Evolutionary conservation across 2,329 filamentous ascomycete species (phyloP).

Genomic region (Pseudogymnoascus sp.): DNA sequence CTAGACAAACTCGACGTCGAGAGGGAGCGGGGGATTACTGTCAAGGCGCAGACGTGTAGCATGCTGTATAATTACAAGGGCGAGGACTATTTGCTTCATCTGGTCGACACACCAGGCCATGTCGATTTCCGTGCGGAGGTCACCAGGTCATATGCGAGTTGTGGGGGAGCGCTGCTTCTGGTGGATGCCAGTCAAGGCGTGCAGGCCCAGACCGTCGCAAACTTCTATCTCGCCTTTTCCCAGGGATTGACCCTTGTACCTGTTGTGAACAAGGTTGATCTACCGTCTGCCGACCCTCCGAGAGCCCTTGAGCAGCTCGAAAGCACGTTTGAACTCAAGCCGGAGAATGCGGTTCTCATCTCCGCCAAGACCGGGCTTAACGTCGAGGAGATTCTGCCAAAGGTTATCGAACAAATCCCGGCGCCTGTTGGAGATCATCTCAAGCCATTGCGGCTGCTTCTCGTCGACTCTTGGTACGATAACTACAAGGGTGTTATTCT

Average conservation of each 20-base stretch:
- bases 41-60: slow-evolving; percentile 96
- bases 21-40: slow-evolving; percentile 89
- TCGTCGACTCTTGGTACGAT: slow-evolving; percentile 98
- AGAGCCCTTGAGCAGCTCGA: slow-evolving; percentile 80
- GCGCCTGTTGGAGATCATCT: slow-evolving; percentile 64
- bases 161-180: slow-evolving; percentile 82
- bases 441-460: slow-evolving; percentile 71
- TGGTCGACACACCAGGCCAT: slow-evolving; percentile 95
- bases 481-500: slow-evolving; percentile 90
- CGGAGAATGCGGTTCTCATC: slow-evolving; percentile 65
- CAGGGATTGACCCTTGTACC: slow-evolving; percentile 82
- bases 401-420: slow-evolving; percentile 78
- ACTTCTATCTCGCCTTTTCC: slow-evolving; percentile 95
- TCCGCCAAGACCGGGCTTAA: slow-evolving; percentile 93
- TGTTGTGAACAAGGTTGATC: slow-evolving; percentile 94
- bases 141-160: slow-evolving; percentile 89
- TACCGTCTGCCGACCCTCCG: slow-evolving; percentile 80
- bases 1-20: slow-evolving; percentile 96
- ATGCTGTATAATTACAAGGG: slow-evolving; percentile 90
- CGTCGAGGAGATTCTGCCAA: slow-evolving; percentile 73
- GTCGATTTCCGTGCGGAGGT: slow-evolving; percentile 98
- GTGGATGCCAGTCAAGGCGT: slow-evolving; percentile 96
- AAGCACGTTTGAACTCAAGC: slow-evolving; percentile 79
- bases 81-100: slow-evolving; percentile 83
- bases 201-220: slow-evolving; percentile 95